Conservation (phyloP, 1,284 basidiomycete genomes). For the Heterobasidion parviporum region DNA sequence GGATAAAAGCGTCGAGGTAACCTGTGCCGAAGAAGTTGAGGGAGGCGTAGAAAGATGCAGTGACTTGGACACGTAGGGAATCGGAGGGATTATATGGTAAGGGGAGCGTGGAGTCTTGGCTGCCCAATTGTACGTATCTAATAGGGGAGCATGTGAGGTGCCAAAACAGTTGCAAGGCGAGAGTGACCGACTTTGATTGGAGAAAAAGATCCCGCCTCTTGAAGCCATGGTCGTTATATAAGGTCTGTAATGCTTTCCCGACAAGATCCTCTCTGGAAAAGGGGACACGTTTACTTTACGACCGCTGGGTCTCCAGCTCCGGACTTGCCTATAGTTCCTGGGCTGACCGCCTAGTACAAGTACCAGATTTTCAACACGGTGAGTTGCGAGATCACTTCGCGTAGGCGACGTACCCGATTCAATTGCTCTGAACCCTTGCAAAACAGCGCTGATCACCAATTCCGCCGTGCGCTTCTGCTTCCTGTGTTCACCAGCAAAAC, state of each 20-base stretch:
- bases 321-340: constrained; percentile 59
- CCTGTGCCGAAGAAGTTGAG: constrained; percentile 59
- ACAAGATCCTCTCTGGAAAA: constrained; percentile 64
- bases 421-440: constrained; percentile 69
- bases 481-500: constrained; percentile 27
- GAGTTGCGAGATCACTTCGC: neutral
- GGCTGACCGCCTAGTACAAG: constrained; percentile 54
- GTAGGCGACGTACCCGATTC: constrained; percentile 52
- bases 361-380: neutral
- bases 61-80: constrained; percentile 52
- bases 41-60: constrained; percentile 54
- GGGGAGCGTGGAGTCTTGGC: constrained; percentile 61
- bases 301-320: neutral
- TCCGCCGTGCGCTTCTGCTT: constrained; percentile 64
- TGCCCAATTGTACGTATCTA: constrained; percentile 65
- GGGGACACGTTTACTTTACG: constrained; percentile 3
- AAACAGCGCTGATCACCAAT: constrained; percentile 63
- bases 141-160: neutral
- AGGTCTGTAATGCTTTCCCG: constrained; percentile 53
- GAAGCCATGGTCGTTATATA: constrained; percentile 26
- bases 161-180: neutral
- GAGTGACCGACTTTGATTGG: constrained; percentile 61
- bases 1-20: constrained; percentile 67
- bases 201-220: constrained; percentile 23
- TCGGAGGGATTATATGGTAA: constrained; percentile 61